phyloP scores from a whole-genome alignment of 2,329 filamentous ascomycete species.

The Aureobasidium sp. region DNA sequence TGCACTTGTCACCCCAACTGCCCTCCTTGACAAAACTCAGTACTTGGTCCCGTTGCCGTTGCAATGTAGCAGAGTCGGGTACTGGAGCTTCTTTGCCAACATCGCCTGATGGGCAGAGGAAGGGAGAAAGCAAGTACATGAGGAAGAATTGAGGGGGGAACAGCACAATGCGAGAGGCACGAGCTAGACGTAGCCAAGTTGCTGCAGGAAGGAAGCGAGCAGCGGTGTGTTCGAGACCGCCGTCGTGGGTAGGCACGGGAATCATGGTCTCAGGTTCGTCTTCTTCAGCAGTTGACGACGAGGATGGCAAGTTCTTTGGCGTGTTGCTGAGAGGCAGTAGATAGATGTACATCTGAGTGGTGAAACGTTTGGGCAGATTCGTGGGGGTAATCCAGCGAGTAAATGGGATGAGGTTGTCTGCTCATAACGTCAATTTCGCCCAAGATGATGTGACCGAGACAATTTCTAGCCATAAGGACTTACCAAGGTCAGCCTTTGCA shows the following conservation, averaged over 20 bases:
- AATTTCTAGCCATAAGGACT: constrained; percentile 18
- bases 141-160: constrained; percentile 88
- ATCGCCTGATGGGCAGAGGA: constrained; percentile 39
- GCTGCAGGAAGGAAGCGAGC: constrained; percentile 67
- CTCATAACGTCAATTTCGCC: not conserved
- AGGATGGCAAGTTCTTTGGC: constrained; percentile 23
- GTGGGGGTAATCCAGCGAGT: constrained; percentile 86
- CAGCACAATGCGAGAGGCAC: constrained; percentile 63
- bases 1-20: constrained; percentile 40
- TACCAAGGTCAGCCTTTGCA: constrained; percentile 60
- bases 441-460: not conserved
- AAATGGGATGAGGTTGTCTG: constrained; percentile 67
- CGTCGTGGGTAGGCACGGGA: constrained; percentile 65
- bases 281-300: constrained; percentile 28
- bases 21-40: constrained; percentile 45
- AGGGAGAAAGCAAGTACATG: constrained; percentile 51
- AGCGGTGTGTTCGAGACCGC: constrained; percentile 63
- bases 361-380: constrained; percentile 68
- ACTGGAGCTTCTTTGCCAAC: constrained; percentile 21
- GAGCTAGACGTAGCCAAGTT: constrained; percentile 62
- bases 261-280: constrained; percentile 47
- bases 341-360: constrained; percentile 96
- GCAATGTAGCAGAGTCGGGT: constrained; percentile 34
- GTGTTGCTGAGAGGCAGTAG: constrained; percentile 57
- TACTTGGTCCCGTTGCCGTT: constrained; percentile 47